Base-by-base conservation (phyloP, 352 stramenopile genomes). In the Peronospora destructor region DNA sequence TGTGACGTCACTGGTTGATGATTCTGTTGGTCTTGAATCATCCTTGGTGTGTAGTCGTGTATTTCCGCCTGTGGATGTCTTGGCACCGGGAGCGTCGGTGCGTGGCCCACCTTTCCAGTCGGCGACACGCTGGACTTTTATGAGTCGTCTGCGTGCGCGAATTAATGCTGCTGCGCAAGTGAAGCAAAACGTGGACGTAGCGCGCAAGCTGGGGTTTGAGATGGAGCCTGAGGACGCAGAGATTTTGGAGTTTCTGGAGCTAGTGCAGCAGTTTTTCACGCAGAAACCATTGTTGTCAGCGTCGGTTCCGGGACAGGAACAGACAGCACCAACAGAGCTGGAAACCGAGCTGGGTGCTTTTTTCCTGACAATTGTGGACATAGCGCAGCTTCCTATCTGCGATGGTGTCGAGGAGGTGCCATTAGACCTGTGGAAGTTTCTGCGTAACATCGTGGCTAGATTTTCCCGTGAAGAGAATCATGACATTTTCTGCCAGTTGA, bases 261-360 rank as follows among this genome's bases (percentile, higher is more conserved):
- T 91, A 1, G 80, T 89, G 53, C 69, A 72, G 32, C 60, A 87
- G 59, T 91, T 87, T 58, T 91, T 91, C 60, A 64, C 64, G 30
- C 73, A 89, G 53, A 51, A 51, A 34, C 65, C 70, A 7, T 41
- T 53, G 16, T 14, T 64, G 12, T 45, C 55, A 1, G 25, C 19
- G 4, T 49, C 38, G 21, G 49, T 39, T 41, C 25, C 59, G 12
- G 54, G 17, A 6, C 56, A 37, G 1, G 19, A 57, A 23, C 55
- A 76, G 7, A 32, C 46, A 26, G 42, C 50, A 2, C 53, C 64
- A 5, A 46, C 53, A 0, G 41, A 66, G 28, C 25, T 76, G 8
- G 64, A 80, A 35, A 79, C 71, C 23, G 64, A 76, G 28, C 29
- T 90, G 3, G 79, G 76, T 14, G 64, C 72, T 1, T 85, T 75